Conservation (phyloP, 306 rosid species). For the Quercus bicolor region DNA sequence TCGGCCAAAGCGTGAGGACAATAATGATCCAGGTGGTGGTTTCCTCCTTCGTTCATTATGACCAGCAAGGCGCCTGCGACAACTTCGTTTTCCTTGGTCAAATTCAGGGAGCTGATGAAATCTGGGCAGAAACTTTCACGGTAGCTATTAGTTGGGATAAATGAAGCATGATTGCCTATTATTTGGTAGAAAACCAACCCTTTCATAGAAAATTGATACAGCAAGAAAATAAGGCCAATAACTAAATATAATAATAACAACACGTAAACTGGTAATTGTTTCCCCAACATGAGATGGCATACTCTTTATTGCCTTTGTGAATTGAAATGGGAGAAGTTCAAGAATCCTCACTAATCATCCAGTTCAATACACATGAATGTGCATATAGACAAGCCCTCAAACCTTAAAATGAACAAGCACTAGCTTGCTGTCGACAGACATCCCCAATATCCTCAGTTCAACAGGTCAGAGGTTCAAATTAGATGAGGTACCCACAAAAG, state of each 20-base stretch:
- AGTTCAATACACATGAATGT: background rate
- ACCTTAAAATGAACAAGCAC: background rate
- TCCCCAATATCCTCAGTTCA: background rate
- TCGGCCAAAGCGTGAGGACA: conserved; percentile 56
- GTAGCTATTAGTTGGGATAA: conserved; percentile 25
- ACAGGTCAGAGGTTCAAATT: background rate
- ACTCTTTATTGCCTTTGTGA: background rate
- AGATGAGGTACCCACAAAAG: background rate
- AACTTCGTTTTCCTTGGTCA: conserved; percentile 93
- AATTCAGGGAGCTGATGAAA: conserved; percentile 91
- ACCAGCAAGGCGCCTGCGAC: conserved; percentile 92
- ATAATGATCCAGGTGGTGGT: conserved; percentile 71
- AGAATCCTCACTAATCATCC: background rate
- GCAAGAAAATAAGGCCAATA: too few relatives aligned
- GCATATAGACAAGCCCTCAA: background rate
- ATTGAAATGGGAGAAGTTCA: background rate
- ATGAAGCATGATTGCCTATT: background rate
- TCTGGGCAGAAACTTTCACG: conserved; percentile 44
- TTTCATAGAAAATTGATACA: background rate
- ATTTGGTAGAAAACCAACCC: background rate
- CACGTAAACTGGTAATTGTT: background rate
- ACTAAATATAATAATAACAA: background rate
- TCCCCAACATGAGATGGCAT: background rate
- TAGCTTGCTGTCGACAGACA: background rate
- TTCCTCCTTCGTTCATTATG: conserved; percentile 95